Percentiles rank a stretch among this genome's conserved stretches.
Conservation (phyloP, 306 rosid species). For the Prosopis cineraria region DNA sequence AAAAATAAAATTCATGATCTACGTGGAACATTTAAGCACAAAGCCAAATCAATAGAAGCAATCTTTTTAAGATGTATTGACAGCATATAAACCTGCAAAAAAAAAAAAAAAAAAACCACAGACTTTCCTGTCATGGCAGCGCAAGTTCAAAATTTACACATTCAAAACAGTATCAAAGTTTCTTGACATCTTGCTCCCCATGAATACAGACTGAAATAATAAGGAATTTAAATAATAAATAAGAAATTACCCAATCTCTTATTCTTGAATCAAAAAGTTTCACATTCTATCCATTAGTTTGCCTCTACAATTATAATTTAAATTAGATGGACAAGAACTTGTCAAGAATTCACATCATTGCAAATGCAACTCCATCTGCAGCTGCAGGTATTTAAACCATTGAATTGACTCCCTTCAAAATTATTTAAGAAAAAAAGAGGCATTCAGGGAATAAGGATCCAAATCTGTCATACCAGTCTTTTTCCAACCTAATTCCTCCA, state of each 20-base stretch:
- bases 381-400: not conserved
- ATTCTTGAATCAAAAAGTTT: not conserved
- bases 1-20: not conserved
- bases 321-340: not conserved
- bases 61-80: not conserved
- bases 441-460: conserved; percentile 7
- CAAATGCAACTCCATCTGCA: conserved; percentile 9
- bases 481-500: conserved; percentile 75
- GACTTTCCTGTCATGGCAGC: not conserved
- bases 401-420: conserved; percentile 2
- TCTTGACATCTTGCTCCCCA: not conserved
- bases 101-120: not conserved
- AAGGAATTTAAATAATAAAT: not conserved
- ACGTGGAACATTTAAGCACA: not conserved
- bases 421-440: conserved; percentile 17
- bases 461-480: conserved; percentile 55
- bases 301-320: not conserved
- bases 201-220: not conserved
- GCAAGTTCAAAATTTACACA: not conserved
- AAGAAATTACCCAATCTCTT: not conserved
- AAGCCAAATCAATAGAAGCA: not conserved
- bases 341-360: not conserved
- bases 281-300: not conserved
- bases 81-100: not conserved
- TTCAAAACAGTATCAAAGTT: not conserved